phyloP scores from a whole-genome alignment of 192 early-diverging fungal genomes.

The Coemansia sp. region DNA sequence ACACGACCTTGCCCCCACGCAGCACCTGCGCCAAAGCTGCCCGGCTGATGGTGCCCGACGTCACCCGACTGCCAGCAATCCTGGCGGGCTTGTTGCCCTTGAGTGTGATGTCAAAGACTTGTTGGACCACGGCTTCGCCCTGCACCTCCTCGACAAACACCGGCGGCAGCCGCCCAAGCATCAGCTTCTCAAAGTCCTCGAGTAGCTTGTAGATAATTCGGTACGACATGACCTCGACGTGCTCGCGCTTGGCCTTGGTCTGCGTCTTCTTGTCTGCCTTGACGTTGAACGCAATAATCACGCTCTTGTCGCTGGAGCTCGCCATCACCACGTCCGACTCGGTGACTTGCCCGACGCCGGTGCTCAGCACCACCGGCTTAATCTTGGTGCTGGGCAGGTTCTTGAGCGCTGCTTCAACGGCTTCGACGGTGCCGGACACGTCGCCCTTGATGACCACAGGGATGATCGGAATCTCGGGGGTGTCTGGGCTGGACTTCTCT shows the following conservation, averaged over 20 bases:
- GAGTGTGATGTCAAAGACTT: conserved; percentile 78
- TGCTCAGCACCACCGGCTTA: conserved; percentile 63
- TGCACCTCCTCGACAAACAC: conserved; percentile 69
- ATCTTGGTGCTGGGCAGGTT: conserved; percentile 79
- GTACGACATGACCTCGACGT: conserved; percentile 66
- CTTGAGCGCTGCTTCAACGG: conserved; percentile 69
- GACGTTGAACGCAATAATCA: conserved; percentile 85
- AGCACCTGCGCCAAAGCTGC: conserved; percentile 63
- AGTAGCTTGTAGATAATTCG: conserved; percentile 92
- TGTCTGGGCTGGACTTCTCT: neutral
- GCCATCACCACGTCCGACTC: conserved; percentile 84
- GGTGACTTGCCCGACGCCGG: conserved; percentile 79
- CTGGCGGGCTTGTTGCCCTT: conserved; percentile 64
- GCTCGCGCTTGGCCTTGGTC: conserved; percentile 55
- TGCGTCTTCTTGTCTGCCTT: conserved; percentile 73
- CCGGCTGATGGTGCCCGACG: conserved; percentile 65
- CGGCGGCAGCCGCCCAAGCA: conserved; percentile 75
- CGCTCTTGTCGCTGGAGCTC: conserved; percentile 53
- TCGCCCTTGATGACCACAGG: conserved; percentile 61
- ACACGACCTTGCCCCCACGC: conserved; percentile 63
- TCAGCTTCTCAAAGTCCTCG: conserved; percentile 77
- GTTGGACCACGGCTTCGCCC: conserved; percentile 83
- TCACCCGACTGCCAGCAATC: conserved; percentile 82
- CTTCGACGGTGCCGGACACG: conserved; percentile 91
- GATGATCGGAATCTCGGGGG: conserved; percentile 9